A percentile compares a stretch with the other conserved stretches of the same genome.
Evolutionary conservation across 192 early-diverging fungal species (phyloP).

Genomic region (Umbelopsis vinacea): DNA sequence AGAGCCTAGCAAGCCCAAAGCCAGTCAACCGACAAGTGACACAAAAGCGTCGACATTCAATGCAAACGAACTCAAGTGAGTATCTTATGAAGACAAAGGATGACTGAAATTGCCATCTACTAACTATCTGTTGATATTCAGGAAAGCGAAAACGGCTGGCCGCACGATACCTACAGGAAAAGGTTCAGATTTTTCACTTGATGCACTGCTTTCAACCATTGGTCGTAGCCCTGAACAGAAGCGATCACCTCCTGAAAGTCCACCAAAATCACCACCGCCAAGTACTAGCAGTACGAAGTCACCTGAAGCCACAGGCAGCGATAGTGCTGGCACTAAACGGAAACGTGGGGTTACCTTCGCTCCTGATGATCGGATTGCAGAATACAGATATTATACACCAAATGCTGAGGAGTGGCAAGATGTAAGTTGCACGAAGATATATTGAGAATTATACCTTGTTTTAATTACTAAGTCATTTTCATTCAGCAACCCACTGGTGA

Average conservation of each 20-base stretch:
- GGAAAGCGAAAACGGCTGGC: constrained; percentile 14
- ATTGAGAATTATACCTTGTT: neutral
- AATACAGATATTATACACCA: constrained; percentile 17
- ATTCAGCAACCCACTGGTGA: constrained; percentile 12
- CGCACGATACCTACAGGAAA: neutral
- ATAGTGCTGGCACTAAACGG: neutral
- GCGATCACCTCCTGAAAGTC: neutral
- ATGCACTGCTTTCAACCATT: constrained; percentile 9
- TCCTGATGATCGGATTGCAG: constrained; percentile 9
- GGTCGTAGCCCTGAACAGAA: constrained; percentile 9
- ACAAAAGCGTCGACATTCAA: constrained; percentile 8
- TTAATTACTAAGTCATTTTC: neutral
- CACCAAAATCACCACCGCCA: constrained; percentile 5
- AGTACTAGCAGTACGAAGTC: neutral
- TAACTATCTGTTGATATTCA: neutral
- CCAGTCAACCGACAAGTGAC: neutral
- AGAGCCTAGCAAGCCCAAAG: constrained; percentile 1
- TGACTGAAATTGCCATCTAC: neutral
- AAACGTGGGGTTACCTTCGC: constrained; percentile 6
- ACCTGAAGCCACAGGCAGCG: neutral
- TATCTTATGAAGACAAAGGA: neutral
- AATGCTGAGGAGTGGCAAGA: constrained; percentile 17
- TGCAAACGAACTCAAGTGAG: constrained; percentile 12
- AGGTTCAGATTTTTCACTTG: constrained; percentile 16
- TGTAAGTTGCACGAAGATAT: neutral